Base-by-base conservation (phyloP, 2,329 filamentous ascomycete species). In the Aspergillus sp. region DNA sequence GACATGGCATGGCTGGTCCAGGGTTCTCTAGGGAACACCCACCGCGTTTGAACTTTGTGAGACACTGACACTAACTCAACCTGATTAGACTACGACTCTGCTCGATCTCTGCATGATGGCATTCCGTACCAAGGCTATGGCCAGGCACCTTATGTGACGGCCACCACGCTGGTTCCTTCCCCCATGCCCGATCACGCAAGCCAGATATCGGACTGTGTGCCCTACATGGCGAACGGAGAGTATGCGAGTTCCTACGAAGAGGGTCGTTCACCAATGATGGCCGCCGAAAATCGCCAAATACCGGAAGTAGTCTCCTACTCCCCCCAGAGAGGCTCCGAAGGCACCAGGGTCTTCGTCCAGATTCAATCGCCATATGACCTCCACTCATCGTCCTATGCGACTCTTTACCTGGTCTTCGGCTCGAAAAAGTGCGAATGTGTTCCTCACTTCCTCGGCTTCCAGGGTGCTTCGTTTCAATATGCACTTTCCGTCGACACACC, bases 331-430 rank as follows among this genome's bases (percentile, higher is more conserved):
- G 93, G 92, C 47, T 78, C 82, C 36, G 84, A 85, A 70, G 90
- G 90, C 57, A 90, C 89, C 19, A 88, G 88, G 69, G 80, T 97
- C 9, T 84, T 85, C 61, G 82, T 97, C 65, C 89, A 91, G 72
- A 85, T 96, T 30, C 87, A 88, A 55, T 89, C 90, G 47, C 84
- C 88, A 62, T 91, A 91, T 78, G 89, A 96, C 71, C 78, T 96
- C 59, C 84, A 88, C 75, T 84, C 82, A 32, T 83, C 82, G 60
- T 83, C 80, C 69, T 80, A 72, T 47, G 71, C 72, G 10, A 64
- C 82, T 54, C 87, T 91, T 69, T 88, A 80, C 65, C 77, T 97
- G 57, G 84, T 88, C 50, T 96, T 97, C 76, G 92, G 91, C n/a
- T 83, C 85, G n/a, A 86, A 90, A 69, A 88, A 88, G 74, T 89